These are phyloP conservation scores for Toxicodendron radicans DNA, from an alignment of 345 rosid genomes.

Conservation along the genomic window DNA sequence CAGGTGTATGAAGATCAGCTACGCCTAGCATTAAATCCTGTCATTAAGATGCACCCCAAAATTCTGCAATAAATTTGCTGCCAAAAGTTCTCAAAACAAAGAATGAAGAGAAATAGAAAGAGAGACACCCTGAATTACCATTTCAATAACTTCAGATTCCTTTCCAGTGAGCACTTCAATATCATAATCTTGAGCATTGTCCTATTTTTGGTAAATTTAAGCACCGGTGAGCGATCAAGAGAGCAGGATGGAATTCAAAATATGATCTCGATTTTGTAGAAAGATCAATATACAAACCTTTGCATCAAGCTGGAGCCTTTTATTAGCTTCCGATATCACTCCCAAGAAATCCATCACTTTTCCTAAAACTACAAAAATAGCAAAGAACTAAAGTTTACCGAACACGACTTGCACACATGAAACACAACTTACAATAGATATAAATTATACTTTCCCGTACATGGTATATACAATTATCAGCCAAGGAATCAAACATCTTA, in stretches of 20 bases:
- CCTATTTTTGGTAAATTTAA: conserved; percentile 30
- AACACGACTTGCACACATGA: neutral
- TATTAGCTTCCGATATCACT: conserved; percentile 69
- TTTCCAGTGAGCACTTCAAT: conserved; percentile 71
- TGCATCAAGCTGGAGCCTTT: conserved; percentile 53
- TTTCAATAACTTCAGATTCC: conserved; percentile 72
- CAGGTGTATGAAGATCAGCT: conserved; percentile 89
- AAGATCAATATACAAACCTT: conserved; percentile 35
- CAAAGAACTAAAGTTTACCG: neutral
- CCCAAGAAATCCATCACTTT: conserved; percentile 72
- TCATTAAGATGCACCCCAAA: conserved; percentile 6
- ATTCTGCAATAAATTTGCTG: neutral
- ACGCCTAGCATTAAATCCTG: conserved; percentile 90
- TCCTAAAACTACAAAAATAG: conserved; percentile 52
- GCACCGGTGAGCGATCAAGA: neutral
- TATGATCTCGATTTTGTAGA: neutral
- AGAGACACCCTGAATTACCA: conserved; percentile 40
- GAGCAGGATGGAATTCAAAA: neutral
- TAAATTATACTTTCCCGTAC: neutral
- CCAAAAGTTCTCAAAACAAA: neutral
- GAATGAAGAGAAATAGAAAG: neutral
- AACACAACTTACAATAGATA: neutral
- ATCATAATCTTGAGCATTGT: conserved; percentile 53
- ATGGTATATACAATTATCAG: neutral
- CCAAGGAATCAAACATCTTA: neutral